phyloP scores from a whole-genome alignment of 2,329 filamentous ascomycete genomes.

The Neurospora crassa region DNA sequence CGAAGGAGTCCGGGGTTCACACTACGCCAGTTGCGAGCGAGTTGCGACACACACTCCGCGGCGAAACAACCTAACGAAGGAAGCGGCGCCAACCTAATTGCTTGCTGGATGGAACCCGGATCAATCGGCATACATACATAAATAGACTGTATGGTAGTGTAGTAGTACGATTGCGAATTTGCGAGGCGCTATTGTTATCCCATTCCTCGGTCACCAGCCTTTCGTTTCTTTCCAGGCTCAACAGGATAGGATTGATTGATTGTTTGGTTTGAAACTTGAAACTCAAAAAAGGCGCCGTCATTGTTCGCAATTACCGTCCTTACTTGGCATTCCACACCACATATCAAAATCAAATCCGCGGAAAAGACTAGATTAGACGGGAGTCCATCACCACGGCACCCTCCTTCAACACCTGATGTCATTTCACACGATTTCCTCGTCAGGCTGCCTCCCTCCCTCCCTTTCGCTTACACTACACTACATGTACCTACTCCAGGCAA shows the following conservation, averaged over 20 bases:
- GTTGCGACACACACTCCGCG: not conserved
- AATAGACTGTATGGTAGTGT: no score
- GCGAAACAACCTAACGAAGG: not conserved
- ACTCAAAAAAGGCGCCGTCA: not conserved
- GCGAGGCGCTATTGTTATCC: not conserved
- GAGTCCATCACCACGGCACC: not conserved
- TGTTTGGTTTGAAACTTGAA: no score
- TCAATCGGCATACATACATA: not conserved
- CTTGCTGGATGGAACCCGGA: not conserved
- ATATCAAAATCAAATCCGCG: not conserved
- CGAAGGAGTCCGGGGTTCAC: not conserved
- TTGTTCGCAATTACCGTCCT: not conserved
- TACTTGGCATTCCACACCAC: not conserved
- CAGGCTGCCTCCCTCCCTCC: not conserved
- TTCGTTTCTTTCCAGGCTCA: not conserved
- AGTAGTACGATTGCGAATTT: not conserved
- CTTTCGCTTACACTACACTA: not conserved
- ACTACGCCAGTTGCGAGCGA: not conserved
- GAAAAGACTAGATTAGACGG: no score
- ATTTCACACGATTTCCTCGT: not conserved
- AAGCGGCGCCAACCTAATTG: not conserved
- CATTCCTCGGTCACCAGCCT: not conserved
- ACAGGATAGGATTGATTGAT: not conserved
- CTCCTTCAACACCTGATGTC: not conserved
- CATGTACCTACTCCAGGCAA: not conserved